Conservation (phyloP, 768 basidiomycete genomes). For the Leccinum uliginosum region DNA sequence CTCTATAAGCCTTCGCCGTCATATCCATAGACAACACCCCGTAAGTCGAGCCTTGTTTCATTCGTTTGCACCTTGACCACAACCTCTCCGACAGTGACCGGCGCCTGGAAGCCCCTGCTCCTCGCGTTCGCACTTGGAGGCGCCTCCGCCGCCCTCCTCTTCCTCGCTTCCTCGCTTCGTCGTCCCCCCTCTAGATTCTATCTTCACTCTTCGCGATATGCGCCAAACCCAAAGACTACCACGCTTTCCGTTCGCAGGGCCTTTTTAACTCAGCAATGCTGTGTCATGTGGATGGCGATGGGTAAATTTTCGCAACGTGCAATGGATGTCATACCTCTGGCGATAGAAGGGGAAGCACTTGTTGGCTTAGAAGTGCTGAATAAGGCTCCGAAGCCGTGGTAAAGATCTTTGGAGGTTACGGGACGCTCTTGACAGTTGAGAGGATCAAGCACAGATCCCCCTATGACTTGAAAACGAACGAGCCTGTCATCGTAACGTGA, state of each 20-base stretch:
- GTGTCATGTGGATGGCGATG: conserved; percentile 80
- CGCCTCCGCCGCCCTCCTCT: too few species aligned
- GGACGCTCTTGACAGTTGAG: too few species aligned
- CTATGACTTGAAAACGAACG: conserved; percentile 94
- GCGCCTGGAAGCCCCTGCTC: too few species aligned
- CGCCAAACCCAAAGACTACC: conserved; percentile 66
- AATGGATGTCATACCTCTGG: conserved; percentile 42
- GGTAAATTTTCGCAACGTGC: conserved; percentile 64
- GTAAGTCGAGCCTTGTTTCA: too few species aligned
- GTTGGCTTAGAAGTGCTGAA: conserved; percentile 69
- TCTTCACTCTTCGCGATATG: too few species aligned
- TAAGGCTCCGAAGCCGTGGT: conserved; percentile 68
- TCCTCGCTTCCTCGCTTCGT: too few species aligned
- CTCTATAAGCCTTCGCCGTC: too few species aligned
- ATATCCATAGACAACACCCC: too few species aligned
- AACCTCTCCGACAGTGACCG: too few species aligned
- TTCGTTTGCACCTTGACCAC: too few species aligned
- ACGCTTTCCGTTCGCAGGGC: conserved; percentile 57
- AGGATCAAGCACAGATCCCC: conserved; percentile 85
- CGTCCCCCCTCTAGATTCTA: too few species aligned
- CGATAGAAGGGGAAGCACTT: conserved; percentile 43
- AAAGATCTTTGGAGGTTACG: conserved; percentile 52
- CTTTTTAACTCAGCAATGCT: conserved; percentile 50
- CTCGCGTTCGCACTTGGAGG: too few species aligned
- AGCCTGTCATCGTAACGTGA: conserved; percentile 88